These are phyloP conservation scores for Alternaria viburni DNA, from an alignment of 2,329 filamentous ascomycete genomes.

Conservation along the genomic window DNA sequence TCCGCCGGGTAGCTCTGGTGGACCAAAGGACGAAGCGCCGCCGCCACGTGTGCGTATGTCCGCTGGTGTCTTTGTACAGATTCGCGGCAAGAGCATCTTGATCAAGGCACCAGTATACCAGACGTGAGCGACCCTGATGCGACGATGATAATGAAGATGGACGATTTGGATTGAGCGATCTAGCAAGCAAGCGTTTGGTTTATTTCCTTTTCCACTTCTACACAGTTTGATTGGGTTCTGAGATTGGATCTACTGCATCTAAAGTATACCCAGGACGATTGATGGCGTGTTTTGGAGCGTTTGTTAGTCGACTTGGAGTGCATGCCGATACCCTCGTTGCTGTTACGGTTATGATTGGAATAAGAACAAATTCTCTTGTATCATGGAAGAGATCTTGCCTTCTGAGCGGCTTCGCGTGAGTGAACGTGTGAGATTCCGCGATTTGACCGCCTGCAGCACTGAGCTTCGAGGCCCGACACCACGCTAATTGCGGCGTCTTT, in stretches of 20 bases:
- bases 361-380: constrained; percentile 5
- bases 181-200: constrained; percentile 19
- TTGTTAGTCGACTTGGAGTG: constrained; percentile 24
- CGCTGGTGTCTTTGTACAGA: constrained; percentile 55
- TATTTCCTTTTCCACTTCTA: constrained; percentile 17
- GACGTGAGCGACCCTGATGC: constrained; percentile 27
- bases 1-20: constrained; percentile 50
- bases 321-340: constrained; percentile 46
- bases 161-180: constrained; percentile 22
- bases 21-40: constrained; percentile 48
- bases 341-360: constrained; percentile 27
- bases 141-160: not conserved
- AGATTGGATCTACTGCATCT: constrained; percentile 17
- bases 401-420: not conserved
- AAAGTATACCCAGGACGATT: constrained; percentile 22
- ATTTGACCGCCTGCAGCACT: not conserved
- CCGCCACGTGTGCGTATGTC: constrained; percentile 56
- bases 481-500: constrained; percentile 16
- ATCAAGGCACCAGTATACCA: constrained; percentile 58
- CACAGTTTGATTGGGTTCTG: constrained; percentile 6
- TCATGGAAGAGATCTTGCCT: not conserved
- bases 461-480: not conserved
- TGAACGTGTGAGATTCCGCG: not conserved
- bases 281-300: constrained; percentile 8
- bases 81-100: constrained; percentile 56